These are phyloP conservation scores for Pseudopyricularia cyperi DNA, from an alignment of 2,329 filamentous ascomycete genomes.

Conservation along the genomic window DNA sequence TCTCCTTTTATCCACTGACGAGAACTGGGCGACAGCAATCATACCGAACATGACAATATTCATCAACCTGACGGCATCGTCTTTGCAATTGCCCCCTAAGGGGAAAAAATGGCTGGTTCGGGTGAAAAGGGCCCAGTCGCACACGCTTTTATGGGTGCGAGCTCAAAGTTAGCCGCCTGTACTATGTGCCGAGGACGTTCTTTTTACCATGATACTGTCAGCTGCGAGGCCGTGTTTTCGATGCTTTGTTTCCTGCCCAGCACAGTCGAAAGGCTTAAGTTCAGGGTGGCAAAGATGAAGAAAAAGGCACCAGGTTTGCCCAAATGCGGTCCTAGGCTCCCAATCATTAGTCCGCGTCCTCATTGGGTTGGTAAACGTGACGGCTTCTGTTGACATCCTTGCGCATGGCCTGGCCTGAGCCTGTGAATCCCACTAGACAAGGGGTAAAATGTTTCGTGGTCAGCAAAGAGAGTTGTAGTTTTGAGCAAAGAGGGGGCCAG, in stretches of 20 bases:
- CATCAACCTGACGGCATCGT: too few species aligned
- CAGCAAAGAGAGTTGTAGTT: background rate
- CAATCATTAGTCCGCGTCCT: conserved; percentile 53
- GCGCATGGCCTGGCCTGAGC: conserved; percentile 89
- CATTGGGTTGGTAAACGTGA: conserved; percentile 71
- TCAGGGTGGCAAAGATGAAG: background rate
- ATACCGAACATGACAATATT: too few species aligned
- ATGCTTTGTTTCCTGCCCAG: too few species aligned
- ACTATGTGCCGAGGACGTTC: background rate
- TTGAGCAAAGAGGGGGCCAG: background rate
- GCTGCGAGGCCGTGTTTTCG: background rate
- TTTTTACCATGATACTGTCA: background rate
- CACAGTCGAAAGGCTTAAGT: too few species aligned
- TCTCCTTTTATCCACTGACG: too few species aligned
- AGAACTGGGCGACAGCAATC: too few species aligned
- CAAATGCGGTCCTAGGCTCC: background rate
- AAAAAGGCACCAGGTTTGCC: background rate
- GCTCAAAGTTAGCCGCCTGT: conserved; percentile 3
- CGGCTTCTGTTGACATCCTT: conserved; percentile 75
- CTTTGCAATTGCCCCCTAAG: too few species aligned
- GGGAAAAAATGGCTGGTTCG: too few species aligned
- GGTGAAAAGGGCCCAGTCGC: too few species aligned
- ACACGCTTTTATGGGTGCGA: conserved; percentile 1
- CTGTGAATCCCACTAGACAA: conserved; percentile 76
- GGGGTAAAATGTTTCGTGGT: background rate